Evolutionary conservation across 148 eudicot species (phyloP).

Genomic region (Fagopyrum homotropicum): DNA sequence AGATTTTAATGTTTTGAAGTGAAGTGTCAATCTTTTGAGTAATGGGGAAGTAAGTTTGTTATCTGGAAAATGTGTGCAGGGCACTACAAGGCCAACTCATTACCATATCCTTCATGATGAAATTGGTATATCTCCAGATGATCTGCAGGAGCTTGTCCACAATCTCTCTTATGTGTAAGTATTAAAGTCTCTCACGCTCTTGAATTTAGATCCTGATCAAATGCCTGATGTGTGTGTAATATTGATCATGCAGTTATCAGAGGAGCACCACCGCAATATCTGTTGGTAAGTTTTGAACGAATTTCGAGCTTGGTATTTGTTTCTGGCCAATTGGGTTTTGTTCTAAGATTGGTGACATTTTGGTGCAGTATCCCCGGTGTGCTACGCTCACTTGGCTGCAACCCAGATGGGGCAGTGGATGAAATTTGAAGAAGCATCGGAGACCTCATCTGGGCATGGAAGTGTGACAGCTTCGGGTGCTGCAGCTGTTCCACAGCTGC

Average conservation of each 20-base stretch:
- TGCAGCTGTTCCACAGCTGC: constrained; percentile 71
- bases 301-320: neutral
- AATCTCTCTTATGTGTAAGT: constrained; percentile 38
- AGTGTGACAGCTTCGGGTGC: constrained; percentile 62
- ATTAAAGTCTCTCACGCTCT: neutral
- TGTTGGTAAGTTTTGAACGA: constrained; percentile 22
- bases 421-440: constrained; percentile 78
- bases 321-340: neutral
- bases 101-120: constrained; percentile 37
- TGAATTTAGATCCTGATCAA: too few relatives aligned
- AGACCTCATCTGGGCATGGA: constrained; percentile 72
- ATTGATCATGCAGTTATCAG: constrained; percentile 23
- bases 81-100: constrained; percentile 39
- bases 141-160: constrained; percentile 38
- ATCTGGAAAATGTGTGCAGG: constrained; percentile 13
- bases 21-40: too few relatives aligned
- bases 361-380: constrained; percentile 70
- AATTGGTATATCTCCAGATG: constrained; percentile 32
- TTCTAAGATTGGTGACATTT: too few relatives aligned
- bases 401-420: constrained; percentile 68
- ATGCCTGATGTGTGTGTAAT: neutral
- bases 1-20: too few relatives aligned
- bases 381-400: constrained; percentile 90
- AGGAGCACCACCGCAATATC: constrained; percentile 40
- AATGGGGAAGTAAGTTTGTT: neutral